A percentile compares a stretch with the other conserved stretches of the same genome.
Conservation (phyloP, 306 rosid species). For the Crotalaria pallida region DNA sequence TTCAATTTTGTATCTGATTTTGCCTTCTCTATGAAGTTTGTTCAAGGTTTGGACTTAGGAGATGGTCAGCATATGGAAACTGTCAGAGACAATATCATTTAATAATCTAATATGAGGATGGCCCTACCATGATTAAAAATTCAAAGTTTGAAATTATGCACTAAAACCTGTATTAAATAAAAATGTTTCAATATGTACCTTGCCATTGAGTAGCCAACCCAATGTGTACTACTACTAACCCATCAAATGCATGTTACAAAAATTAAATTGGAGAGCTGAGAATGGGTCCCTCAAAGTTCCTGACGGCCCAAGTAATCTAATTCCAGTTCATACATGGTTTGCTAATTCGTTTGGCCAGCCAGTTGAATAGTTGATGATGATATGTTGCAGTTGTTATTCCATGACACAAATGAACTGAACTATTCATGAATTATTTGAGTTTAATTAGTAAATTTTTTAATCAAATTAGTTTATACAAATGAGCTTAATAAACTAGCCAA, state of each 20-base stretch:
- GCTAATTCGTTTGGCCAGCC: neutral
- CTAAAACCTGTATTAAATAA: conserved; percentile 3
- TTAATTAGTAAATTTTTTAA: too few species aligned
- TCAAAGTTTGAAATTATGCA: conserved; percentile 14
- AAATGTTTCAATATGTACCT: neutral
- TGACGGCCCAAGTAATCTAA: neutral
- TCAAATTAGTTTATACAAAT: too few species aligned
- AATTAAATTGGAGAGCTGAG: conserved; percentile 21
- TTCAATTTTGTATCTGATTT: conserved; percentile 13
- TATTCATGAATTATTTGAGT: too few species aligned
- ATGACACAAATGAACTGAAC: too few species aligned
- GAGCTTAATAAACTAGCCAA: too few species aligned
- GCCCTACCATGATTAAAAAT: conserved; percentile 14
- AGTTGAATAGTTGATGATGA: neutral
- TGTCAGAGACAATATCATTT: conserved; percentile 5
- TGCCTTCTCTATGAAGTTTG: neutral
- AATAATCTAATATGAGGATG: conserved; percentile 1
- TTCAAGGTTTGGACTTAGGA: conserved; percentile 14
- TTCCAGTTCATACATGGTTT: conserved; percentile 6
- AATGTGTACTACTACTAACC: neutral
- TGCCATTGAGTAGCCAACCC: conserved; percentile 4
- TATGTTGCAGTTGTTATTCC: neutral
- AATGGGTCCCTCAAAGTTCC: conserved; percentile 22
- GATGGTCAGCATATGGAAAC: conserved; percentile 15
- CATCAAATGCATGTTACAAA: conserved; percentile 26